Evolutionary conservation across 108 stramenopile genomes (phyloP).

Genomic region (Seminavis robusta): DNA sequence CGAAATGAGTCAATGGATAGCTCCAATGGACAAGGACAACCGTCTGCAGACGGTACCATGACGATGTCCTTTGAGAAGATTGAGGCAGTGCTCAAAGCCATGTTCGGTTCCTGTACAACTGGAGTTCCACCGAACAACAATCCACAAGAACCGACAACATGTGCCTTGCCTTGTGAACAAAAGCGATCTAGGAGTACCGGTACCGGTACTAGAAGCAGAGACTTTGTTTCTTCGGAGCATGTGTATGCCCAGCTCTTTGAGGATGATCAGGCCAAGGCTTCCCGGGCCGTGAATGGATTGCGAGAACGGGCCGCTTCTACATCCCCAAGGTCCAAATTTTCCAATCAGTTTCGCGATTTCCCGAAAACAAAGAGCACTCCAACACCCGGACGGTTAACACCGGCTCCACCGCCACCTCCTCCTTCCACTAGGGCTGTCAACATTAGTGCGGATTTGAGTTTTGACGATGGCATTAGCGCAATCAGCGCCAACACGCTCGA

Average conservation of each 20-base stretch:
- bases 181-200: background rate
- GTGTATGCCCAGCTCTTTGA: constrained; percentile 13
- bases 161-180: background rate
- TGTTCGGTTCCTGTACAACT: constrained; percentile 37
- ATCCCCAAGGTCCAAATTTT: background rate
- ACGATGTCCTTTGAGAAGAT: no score
- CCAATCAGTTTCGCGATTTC: background rate
- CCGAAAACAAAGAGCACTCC: background rate
- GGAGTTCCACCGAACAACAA: constrained; percentile 7
- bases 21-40: background rate
- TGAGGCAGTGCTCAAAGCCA: constrained; percentile 26
- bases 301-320: background rate
- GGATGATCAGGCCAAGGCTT: constrained; percentile 3
- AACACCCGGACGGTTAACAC: background rate
- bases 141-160: background rate
- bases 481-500: constrained; percentile 74
- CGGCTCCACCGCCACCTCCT: background rate
- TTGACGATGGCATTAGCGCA: constrained; percentile 78
- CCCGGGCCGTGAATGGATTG: background rate
- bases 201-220: background rate
- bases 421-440: constrained; percentile 2
- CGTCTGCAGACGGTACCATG: background rate
- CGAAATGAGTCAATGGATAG: constrained; percentile 5
- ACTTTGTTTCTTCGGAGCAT: constrained; percentile 3
- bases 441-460: constrained; percentile 25